These are phyloP conservation scores for Plenodomus tracheiphilus DNA, from an alignment of 2,329 filamentous ascomycete species.

Conservation along the genomic window DNA sequence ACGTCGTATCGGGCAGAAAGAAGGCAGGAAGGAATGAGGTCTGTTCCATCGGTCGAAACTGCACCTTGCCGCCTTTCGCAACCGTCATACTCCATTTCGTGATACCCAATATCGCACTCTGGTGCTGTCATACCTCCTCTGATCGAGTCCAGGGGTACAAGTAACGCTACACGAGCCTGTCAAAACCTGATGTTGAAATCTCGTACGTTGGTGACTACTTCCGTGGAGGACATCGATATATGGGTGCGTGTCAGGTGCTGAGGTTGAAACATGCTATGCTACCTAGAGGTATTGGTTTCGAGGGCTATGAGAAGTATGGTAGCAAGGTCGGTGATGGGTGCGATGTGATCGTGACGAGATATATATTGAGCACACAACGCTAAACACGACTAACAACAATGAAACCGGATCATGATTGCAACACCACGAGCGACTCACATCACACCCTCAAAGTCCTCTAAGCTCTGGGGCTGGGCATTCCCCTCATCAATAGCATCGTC, in stretches of 20 bases:
- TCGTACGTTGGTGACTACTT: background rate
- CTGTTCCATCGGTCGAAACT: no score
- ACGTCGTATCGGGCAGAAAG: background rate
- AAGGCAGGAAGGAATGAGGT: constrained; percentile 8
- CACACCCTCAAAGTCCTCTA: constrained; percentile 27
- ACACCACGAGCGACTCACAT: constrained; percentile 12
- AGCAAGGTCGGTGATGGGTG: background rate
- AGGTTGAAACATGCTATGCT: background rate
- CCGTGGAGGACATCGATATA: background rate
- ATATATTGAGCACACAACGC: background rate
- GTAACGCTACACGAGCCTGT: constrained; percentile 2
- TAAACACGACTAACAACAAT: background rate
- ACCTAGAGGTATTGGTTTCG: background rate
- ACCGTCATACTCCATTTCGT: background rate
- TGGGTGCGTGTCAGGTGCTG: background rate
- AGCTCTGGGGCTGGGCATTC: constrained; percentile 4
- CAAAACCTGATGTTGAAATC: background rate
- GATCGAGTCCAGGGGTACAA: background rate
- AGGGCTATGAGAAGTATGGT: background rate
- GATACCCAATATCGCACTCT: background rate
- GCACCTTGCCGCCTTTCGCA: background rate
- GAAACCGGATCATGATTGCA: background rate
- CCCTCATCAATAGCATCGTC: constrained; percentile 1
- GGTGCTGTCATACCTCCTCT: background rate
- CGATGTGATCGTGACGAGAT: background rate